Evolutionary conservation across 768 basidiomycete species (phyloP).

Genomic region (Amanita rubescens): DNA sequence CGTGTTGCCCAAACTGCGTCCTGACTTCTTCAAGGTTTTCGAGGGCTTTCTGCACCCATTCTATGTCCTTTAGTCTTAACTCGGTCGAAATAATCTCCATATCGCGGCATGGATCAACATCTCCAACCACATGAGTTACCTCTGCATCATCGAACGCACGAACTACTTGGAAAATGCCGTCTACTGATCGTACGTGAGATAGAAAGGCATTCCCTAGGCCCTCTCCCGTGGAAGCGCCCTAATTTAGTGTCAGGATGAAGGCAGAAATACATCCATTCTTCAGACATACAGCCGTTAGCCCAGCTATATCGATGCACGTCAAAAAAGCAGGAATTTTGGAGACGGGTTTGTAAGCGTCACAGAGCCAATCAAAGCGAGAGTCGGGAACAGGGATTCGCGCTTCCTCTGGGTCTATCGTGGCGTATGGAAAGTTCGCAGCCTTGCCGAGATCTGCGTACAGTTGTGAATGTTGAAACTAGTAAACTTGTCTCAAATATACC

Average conservation of each 20-base stretch:
- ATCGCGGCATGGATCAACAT: slow-evolving; percentile 91
- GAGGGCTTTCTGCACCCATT: slow-evolving; percentile 93
- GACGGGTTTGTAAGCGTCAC: slow-evolving; percentile 81
- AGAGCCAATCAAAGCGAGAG: slow-evolving; percentile 90
- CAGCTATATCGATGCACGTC: slow-evolving; percentile 98
- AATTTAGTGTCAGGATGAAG: slow-evolving; percentile 4
- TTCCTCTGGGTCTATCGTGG: slow-evolving; percentile 89
- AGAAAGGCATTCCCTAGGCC: slow-evolving; percentile 97
- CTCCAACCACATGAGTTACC: slow-evolving; percentile 98
- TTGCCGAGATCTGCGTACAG: slow-evolving; percentile 70
- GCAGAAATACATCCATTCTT: slow-evolving; percentile 1
- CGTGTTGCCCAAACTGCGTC: slow-evolving; percentile 61
- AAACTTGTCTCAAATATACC: slow-evolving; percentile 37
- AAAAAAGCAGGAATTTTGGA: slow-evolving; percentile 88
- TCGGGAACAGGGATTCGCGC: slow-evolving; percentile 97
- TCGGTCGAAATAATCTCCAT: slow-evolving; percentile 98
- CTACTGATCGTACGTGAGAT: slow-evolving; percentile 95
- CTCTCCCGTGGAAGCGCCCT: slow-evolving; percentile 96
- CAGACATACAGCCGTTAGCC: slow-evolving; percentile 76
- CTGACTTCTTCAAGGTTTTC: slow-evolving; percentile 70
- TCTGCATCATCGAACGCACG: slow-evolving; percentile 99
- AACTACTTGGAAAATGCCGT: slow-evolving; percentile 98
- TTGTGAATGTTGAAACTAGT: background rate
- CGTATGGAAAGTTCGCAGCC: slow-evolving; percentile 97
- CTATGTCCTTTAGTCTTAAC: slow-evolving; percentile 92